Evolutionary conservation across 2,329 filamentous ascomycete species (phyloP), one percentile per base, ranked within the genome.

Genomic region (Neopestalotiopsis rosae): DNA sequence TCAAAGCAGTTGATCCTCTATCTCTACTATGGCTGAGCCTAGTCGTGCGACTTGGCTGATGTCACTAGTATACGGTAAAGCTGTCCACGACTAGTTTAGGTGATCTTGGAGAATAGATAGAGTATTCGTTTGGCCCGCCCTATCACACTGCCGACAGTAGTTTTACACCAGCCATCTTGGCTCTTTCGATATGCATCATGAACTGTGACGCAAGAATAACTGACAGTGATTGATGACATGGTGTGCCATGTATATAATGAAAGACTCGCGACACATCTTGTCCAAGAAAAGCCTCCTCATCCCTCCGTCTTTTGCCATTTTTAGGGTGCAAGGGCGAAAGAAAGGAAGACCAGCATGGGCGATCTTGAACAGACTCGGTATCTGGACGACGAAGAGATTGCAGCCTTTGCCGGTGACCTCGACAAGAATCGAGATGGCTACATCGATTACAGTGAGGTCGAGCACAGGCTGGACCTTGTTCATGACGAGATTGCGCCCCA

Each of bases 361-460:
- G 32, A 63, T 4, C 59, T 65, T 9, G 10, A 17, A 52, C 14
- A 52, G 45, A 62, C 78, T 2, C 71, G 76, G 56, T 81, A 79
- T 61, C 78, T 86, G 61, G 80, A 76, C 61, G 81, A 87, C 64
- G 79, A 84, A 6, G 87, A 89, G 72, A 86, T 89, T 61, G 76
- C 83, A 6, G 74, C 79, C 4, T 89, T 89, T 66, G 78, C 89
- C 56, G 79, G 87, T 68, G 84, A 86, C 38, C 77, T 89, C 3
- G 86, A 89, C 72, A 80, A 81, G 70, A 81, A 88, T 69, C 80
- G 80, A 24, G 83, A 89, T 74, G 86, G 86, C 13, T 79, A 78
- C 71, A 85, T 89, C 68, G 83, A 85, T 68, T 88, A 87, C 72
- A 75, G 75, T 66, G 86, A 89, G 71, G 73, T 89, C 38, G 86